Percentiles rank a stretch among this genome's conserved stretches.
Conservation (phyloP, 1,139 yeast species). For the Suhomyces bribrorum region DNA sequence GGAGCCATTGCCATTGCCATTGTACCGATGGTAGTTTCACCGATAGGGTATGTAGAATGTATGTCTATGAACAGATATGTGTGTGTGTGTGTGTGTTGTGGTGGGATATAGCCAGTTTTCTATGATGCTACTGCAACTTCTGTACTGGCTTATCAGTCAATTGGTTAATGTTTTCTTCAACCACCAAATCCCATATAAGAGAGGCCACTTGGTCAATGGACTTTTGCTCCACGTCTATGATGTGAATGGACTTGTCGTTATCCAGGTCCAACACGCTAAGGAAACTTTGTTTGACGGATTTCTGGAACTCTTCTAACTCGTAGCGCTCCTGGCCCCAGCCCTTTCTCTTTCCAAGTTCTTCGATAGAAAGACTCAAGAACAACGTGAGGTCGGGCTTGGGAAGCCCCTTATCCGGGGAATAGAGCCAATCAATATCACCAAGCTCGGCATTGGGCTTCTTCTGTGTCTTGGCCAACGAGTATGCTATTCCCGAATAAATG, state of each 20-base stretch:
- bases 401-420: conserved; percentile 77
- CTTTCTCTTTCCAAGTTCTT: conserved; percentile 54
- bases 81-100: too few relatives aligned
- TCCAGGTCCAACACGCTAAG: conserved; percentile 41
- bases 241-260: conserved; percentile 36
- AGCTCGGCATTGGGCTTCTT: conserved; percentile 19
- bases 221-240: conserved; percentile 61
- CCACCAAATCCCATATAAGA: conserved; percentile 28
- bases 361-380: conserved; percentile 64
- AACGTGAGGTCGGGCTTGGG: conserved; percentile 85
- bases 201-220: conserved; percentile 57
- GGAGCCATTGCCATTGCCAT: too few relatives aligned
- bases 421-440: conserved; percentile 72
- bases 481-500: conserved; percentile 91
- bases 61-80: too few relatives aligned
- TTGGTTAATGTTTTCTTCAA: conserved; percentile 3
- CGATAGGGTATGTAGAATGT: too few relatives aligned
- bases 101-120: too few relatives aligned
- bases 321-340: conserved; percentile 95
- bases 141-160: conserved; percentile 2
- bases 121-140: neutral
- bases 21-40: too few relatives aligned
- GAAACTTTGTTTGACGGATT: conserved; percentile 63
- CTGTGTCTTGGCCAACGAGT: conserved; percentile 72
- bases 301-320: conserved; percentile 74